Base-by-base conservation (phyloP, 1,139 yeast species). In the Taiozyma sp. region DNA sequence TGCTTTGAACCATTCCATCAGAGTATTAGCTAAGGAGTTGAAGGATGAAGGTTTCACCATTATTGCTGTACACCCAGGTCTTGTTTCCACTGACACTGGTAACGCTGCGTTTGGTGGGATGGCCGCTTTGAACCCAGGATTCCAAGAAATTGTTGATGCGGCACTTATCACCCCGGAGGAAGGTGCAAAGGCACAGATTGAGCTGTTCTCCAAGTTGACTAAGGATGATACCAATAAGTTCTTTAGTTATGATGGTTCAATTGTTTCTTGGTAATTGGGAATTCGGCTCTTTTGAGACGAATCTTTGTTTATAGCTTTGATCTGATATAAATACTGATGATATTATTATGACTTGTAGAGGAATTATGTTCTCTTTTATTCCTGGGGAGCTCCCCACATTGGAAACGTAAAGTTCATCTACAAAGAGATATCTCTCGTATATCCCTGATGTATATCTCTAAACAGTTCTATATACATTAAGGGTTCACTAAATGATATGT, bases 191-290 rank as follows among this genome's bases (percentile, higher is more conserved):
- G n/a, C 22, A 13, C 51, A 51, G 23, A 39, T 51, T 23, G 45
- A 48, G 5, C 22, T 51, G 8, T 30, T 50, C 16, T 23, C 45
- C 1, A 42, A 45, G 4, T 29, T 51, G n/a, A 42, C 43, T 2
- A 14, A 19, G n/a, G 51, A 49, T 10, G 51, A 55, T 24, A 57
- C 48, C 38, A 60, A 56, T 10, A 57, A 50, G 42, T 57, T 55
- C 45, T 49, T 46, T 40, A 52, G 44, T 36, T 50, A 49, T 28
- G 58, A 57, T 29, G 59, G 58, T 14, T 40, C 48, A 12, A 45
- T 27, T 3, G 24, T 28, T 2, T 41, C 27, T 2, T 54, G 43
- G 27, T 40, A 23, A 23, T 32, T 32, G 14, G 36, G 10, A 13
- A 19, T 19, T 19, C 19, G 19, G 19, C 19, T 19, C 19, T 19